Evolutionary conservation across 495 filamentous ascomycete species (phyloP).

Genomic region (Penicillium turbatum): DNA sequence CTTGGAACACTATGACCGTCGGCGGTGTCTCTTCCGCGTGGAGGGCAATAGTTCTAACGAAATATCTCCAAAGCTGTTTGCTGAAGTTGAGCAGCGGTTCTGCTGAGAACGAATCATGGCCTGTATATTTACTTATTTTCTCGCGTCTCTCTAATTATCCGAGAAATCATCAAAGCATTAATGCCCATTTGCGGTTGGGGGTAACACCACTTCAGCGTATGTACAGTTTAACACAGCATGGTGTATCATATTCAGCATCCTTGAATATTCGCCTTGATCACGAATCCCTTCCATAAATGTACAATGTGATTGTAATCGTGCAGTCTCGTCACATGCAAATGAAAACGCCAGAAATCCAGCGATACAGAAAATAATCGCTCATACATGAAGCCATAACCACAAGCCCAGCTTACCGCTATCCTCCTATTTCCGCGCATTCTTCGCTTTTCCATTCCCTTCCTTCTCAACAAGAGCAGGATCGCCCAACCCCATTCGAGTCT

Average conservation of each 20-base stretch:
- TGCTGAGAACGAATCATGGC: slow-evolving; percentile 27
- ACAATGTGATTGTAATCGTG: slow-evolving; percentile 5
- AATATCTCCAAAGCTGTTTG: slow-evolving; percentile 79
- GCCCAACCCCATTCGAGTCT: slow-evolving; percentile 55
- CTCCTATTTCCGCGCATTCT: slow-evolving; percentile 35
- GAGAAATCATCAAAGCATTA: slow-evolving; percentile 4
- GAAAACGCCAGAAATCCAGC: not conserved
- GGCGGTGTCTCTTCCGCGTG: slow-evolving; percentile 85
- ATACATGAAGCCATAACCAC: not conserved
- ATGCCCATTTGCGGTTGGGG: slow-evolving; percentile 12
- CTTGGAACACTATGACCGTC: slow-evolving; percentile 80
- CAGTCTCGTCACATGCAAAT: slow-evolving; percentile 13
- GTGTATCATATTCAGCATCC: slow-evolving; percentile 18
- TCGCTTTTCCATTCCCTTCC: slow-evolving; percentile 14
- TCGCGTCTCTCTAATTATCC: not conserved
- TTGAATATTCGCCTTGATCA: not conserved
- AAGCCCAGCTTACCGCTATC: not conserved
- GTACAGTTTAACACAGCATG: slow-evolving; percentile 15
- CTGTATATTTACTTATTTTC: slow-evolving; percentile 18
- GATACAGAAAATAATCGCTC: not conserved
- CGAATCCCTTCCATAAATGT: not conserved
- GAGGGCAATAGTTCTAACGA: slow-evolving; percentile 86
- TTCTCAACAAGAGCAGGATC: slow-evolving; percentile 20
- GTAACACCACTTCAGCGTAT: not conserved
- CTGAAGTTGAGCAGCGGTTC: slow-evolving; percentile 77